A percentile compares a stretch with the other conserved stretches of the same genome.
Evolutionary conservation across 495 filamentous ascomycete genomes (phyloP).

Genomic region (Darksidea phi): DNA sequence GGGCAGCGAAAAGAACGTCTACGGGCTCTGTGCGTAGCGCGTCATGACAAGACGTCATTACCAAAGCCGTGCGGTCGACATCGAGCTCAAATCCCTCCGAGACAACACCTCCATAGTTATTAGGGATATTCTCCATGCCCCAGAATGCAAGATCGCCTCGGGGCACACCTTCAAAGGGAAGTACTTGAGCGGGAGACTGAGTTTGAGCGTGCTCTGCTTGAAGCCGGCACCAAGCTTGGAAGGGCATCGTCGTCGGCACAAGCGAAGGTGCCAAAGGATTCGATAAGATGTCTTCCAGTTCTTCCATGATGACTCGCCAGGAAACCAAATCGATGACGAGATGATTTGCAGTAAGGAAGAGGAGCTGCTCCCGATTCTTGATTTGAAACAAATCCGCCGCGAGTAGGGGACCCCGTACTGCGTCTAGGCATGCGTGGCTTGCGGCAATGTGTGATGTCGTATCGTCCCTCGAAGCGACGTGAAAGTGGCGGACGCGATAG

Average conservation of each 20-base stretch:
- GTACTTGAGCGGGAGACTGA: background rate
- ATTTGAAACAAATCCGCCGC: slow-evolving; percentile 22
- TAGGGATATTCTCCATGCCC: slow-evolving; percentile 1
- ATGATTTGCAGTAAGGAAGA: slow-evolving; percentile 12
- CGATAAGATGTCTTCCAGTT: background rate
- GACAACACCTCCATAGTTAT: no score
- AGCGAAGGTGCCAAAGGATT: background rate
- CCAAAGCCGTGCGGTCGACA: background rate
- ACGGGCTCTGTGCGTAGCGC: slow-evolving; percentile 9
- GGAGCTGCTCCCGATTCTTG: background rate
- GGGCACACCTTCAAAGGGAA: background rate
- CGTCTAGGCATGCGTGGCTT: slow-evolving; percentile 13
- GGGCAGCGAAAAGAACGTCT: slow-evolving; percentile 10
- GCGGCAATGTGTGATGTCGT: background rate
- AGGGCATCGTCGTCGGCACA: slow-evolving; percentile 3
- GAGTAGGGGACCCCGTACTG: slow-evolving; percentile 14
- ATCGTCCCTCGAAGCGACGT: background rate
- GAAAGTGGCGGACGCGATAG: slow-evolving; percentile 2
- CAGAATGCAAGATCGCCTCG: slow-evolving; percentile 1
- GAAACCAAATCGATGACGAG: slow-evolving; percentile 16
- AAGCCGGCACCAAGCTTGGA: slow-evolving; percentile 7
- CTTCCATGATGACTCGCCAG: slow-evolving; percentile 14
- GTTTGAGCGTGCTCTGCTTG: slow-evolving; percentile 3
- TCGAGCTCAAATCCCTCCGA: slow-evolving; percentile 1
- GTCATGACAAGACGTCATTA: background rate